These are phyloP conservation scores for Colletotrichum cordylinicola DNA, from an alignment of 2,329 filamentous ascomycete genomes.

Conservation along the genomic window DNA sequence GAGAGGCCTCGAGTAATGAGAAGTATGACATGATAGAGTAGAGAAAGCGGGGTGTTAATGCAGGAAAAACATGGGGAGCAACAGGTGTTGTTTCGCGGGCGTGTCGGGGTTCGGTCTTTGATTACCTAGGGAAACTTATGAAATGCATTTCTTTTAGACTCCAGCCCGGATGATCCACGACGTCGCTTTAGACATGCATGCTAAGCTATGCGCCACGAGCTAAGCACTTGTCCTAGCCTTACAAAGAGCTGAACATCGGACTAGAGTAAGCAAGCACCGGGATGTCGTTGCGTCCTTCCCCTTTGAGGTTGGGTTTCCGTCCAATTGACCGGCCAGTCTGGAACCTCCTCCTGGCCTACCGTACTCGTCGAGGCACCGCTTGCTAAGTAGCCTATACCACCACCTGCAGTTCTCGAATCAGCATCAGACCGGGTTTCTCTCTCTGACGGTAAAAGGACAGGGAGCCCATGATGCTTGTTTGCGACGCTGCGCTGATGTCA, in stretches of 20 bases:
- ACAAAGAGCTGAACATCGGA: background rate
- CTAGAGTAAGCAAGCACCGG: background rate
- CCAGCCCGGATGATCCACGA: background rate
- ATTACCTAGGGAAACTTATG: constrained; percentile 15
- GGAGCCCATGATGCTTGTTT: background rate
- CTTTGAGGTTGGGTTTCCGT: background rate
- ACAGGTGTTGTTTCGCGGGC: constrained; percentile 11
- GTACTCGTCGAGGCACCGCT: fast-evolving
- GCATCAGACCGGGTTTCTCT: background rate
- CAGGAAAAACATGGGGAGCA: background rate
- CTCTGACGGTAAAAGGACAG: background rate
- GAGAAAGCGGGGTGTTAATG: background rate
- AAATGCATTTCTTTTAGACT: constrained; percentile 10
- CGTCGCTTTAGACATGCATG: background rate
- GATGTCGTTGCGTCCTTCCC: background rate
- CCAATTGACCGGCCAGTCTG: background rate
- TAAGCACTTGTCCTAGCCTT: background rate
- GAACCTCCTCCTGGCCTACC: background rate
- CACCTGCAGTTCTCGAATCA: background rate
- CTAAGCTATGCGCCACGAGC: background rate
- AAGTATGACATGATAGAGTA: background rate
- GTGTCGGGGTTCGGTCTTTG: constrained; percentile 12
- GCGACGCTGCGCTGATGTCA: background rate
- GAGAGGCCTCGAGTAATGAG: constrained; percentile 45
- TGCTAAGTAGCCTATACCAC: background rate